Evolutionary conservation across 345 rosid genomes (phyloP).

Genomic region (Streptanthus diversifolius): DNA sequence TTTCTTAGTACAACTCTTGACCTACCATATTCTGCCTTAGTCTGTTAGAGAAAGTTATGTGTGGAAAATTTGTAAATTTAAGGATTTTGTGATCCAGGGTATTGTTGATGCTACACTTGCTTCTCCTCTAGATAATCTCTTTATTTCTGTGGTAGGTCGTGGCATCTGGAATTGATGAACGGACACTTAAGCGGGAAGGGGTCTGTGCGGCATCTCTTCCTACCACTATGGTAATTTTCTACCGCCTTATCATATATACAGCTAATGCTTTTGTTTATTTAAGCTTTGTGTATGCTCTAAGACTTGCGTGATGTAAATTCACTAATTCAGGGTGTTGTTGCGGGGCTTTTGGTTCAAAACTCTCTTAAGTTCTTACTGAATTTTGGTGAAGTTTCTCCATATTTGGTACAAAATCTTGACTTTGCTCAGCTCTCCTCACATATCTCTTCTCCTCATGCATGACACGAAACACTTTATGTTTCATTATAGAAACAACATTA

Average conservation of each 20-base stretch:
- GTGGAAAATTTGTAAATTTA: background rate
- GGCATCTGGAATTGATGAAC: conserved; percentile 96
- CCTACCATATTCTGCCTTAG: background rate
- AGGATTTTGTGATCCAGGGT: background rate
- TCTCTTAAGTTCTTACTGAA: conserved; percentile 78
- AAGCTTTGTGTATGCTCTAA: conserved; percentile 1
- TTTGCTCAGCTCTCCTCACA: conserved; percentile 6
- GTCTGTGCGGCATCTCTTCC: conserved; percentile 98
- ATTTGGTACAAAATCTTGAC: conserved; percentile 54
- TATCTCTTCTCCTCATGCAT: background rate
- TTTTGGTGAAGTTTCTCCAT: conserved; percentile 85
- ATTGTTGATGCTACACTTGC: background rate
- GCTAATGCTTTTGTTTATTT: background rate
- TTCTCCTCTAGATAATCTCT: background rate
- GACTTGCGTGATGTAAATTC: conserved; percentile 26
- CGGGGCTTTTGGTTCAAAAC: conserved; percentile 89
- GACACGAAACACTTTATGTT: background rate
- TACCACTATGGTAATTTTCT: conserved; percentile 68
- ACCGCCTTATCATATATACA: background rate
- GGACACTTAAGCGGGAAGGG: conserved; percentile 91
- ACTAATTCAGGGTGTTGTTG: conserved; percentile 87
- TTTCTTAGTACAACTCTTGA: background rate
- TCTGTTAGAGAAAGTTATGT: background rate
- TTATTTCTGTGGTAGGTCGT: conserved; percentile 55
- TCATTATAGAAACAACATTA: conserved; percentile 1